A percentile compares a stretch with the other conserved stretches of the same genome.
Conservation (phyloP, 75 land plant genomes). For the Cupressus sempervirens region DNA sequence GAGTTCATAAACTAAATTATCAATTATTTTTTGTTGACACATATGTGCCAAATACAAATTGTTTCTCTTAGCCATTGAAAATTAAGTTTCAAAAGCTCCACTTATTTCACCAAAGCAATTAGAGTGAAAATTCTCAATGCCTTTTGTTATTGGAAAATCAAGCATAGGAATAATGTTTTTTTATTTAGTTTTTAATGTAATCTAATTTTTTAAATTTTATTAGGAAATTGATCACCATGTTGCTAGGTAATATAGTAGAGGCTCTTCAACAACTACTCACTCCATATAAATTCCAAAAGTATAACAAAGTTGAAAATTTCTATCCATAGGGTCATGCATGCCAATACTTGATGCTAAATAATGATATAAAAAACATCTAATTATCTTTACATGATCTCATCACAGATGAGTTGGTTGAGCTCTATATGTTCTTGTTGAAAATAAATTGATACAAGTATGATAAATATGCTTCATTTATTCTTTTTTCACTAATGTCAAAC, state of each 20-base stretch:
- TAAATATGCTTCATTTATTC: no score
- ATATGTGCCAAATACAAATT: slow-evolving; percentile 92
- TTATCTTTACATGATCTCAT: slow-evolving; percentile 98
- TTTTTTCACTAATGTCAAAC: no score
- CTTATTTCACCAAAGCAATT: slow-evolving; percentile 95
- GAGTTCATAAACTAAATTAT: slow-evolving; percentile 90
- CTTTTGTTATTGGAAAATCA: slow-evolving; percentile 89
- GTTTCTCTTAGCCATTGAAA: slow-evolving; percentile 94
- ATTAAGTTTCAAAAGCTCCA: slow-evolving; percentile 95
- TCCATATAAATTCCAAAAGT: slow-evolving; percentile 87
- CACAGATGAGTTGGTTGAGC: slow-evolving; percentile 88
- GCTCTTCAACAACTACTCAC: slow-evolving; percentile 86
- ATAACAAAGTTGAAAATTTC: slow-evolving; percentile 85
- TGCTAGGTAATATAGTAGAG: slow-evolving; percentile 97
- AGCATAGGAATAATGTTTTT: slow-evolving; percentile 90
- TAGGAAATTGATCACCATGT: slow-evolving; percentile 99
- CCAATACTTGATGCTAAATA: slow-evolving; percentile 98
- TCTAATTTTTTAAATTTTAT: slow-evolving; percentile 99
- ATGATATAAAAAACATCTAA: slow-evolving; percentile 99
- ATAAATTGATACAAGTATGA: no score
- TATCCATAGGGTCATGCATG: slow-evolving; percentile 99
- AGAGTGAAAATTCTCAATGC: slow-evolving; percentile 98
- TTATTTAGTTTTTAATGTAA: slow-evolving; percentile 86
- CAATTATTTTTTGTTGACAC: slow-evolving; percentile 94
- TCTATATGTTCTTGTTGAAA: slow-evolving; percentile 99